Evolutionary conservation across 2,329 filamentous ascomycete genomes (phyloP), one percentile per base, ranked within the genome.

Genomic region (Dothiorella sarmentorum): DNA sequence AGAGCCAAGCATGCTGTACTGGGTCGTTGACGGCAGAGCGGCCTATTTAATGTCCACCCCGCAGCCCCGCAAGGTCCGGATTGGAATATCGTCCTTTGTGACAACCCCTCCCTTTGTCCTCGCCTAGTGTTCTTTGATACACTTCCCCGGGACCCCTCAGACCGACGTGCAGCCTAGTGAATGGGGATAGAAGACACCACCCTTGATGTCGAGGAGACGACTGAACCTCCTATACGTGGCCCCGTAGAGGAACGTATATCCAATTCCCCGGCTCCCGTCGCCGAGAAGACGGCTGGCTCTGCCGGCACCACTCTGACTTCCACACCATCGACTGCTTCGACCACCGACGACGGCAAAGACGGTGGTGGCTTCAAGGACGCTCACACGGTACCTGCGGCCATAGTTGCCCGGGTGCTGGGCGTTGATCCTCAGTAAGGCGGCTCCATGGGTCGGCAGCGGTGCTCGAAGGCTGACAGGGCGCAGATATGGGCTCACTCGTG

Each of bases 401-500:
- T 71, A 61, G 69, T 72, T 63, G 71, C 72, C 65, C 63, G 71
- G 63, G 65, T 62, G 64, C 62, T 73, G 63, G 67, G 65, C 52
- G 70, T 73, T 55, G 69, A 72, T 62, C 66, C 71, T 65, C 62
- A 67, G 72, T 73, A 66, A 52, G 66, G 33, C 22, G 20, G 3
- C 27, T 29, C 17, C 38, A 22, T 24, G n/a, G n/a, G n/a, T 20
- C 29, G 3, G n/a, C 5, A 3, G 1, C 24, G 22, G 26, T 15
- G 1, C 5, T 29, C n/a, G 33, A 20, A 17, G 40, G 38, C 38
- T 58, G 13, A 58, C 43, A 10, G 18, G 10, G 3, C 22, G 13
- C 59, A 73, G 71, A 64, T 65, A 87, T 86, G 87, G 87, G 69
- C 79, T 90, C 75, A 81, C 78, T 70, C 75, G 72, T 67, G 70